These are phyloP conservation scores for Plasmodium chabaudi DNA, from an alignment of 169 alveolate genomes.

Conservation along the genomic window DNA sequence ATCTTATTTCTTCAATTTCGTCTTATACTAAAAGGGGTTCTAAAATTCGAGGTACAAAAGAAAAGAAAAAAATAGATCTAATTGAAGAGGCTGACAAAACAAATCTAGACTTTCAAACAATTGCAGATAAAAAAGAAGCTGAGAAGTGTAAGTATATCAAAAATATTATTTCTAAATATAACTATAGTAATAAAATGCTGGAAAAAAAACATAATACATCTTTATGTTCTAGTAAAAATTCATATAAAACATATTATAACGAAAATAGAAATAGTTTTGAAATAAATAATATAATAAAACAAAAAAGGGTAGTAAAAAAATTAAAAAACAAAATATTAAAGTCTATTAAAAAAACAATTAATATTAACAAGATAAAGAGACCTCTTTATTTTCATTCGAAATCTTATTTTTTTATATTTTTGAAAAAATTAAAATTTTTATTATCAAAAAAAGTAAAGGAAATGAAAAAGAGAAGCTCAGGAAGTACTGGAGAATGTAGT, in stretches of 20 bases:
- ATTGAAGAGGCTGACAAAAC: neutral
- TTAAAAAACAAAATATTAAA: slow-evolving; percentile 27
- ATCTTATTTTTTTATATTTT: slow-evolving; percentile 12
- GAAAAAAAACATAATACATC: neutral
- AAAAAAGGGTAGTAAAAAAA: slow-evolving; percentile 6
- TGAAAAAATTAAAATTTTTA: slow-evolving; percentile 7
- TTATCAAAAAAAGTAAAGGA: neutral
- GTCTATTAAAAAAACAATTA: neutral
- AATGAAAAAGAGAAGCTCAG: neutral
- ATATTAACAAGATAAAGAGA: neutral
- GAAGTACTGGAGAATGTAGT: neutral
- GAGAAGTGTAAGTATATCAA: neutral
- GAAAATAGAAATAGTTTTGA: neutral
- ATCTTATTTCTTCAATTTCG: slow-evolving; percentile 43
- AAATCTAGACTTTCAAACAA: neutral
- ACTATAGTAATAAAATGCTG: neutral
- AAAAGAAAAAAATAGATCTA: neutral
- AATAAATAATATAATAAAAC: slow-evolving; percentile 18
- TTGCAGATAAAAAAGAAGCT: neutral
- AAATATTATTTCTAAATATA: too few species aligned
- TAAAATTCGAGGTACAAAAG: neutral
- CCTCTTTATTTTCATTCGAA: neutral
- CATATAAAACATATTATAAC: neutral
- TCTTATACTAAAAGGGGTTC: slow-evolving; percentile 11
- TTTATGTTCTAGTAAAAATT: neutral